Conservation (phyloP, 1,139 yeast genomes). For the Wickerhamiella infanticola region DNA sequence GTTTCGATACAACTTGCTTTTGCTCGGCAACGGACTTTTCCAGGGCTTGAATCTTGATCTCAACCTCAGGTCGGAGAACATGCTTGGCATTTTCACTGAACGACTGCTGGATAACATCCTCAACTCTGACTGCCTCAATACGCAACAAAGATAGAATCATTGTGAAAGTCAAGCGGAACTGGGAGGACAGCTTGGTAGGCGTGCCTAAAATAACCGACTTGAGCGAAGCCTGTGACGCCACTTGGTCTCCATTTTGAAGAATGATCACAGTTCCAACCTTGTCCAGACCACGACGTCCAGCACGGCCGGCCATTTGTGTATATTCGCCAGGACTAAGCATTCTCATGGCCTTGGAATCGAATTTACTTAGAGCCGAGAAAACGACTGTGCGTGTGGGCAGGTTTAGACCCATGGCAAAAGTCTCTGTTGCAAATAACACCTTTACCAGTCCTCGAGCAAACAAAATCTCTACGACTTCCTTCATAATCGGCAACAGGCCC, state of each 20-base stretch:
- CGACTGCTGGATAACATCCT: conserved; percentile 93
- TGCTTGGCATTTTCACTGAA: conserved; percentile 87
- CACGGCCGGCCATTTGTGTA: conserved; percentile 98
- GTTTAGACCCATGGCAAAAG: conserved; percentile 93
- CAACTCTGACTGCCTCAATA: conserved; percentile 86
- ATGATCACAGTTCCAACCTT: conserved; percentile 90
- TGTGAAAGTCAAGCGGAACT: conserved; percentile 83
- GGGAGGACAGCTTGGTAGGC: conserved; percentile 80
- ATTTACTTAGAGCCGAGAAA: conserved; percentile 69
- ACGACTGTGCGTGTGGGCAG: conserved; percentile 98
- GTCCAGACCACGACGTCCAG: conserved; percentile 95
- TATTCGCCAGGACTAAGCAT: conserved; percentile 86
- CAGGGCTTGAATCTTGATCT: conserved; percentile 30
- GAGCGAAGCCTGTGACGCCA: conserved; percentile 35
- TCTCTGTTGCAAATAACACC: conserved; percentile 91
- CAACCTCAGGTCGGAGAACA: conserved; percentile 73
- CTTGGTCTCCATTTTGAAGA: conserved; percentile 64
- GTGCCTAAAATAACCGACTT: conserved; percentile 59
- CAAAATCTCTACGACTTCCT: conserved; percentile 84
- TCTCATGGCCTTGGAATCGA: conserved; percentile 76
- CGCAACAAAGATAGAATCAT: conserved; percentile 87
- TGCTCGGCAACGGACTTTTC: conserved; percentile 1
- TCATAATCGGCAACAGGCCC: conserved; percentile 86
- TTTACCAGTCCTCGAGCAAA: conserved; percentile 77
- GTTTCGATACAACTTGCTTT: background rate